Conservation (phyloP, 495 filamentous ascomycete genomes). For the Talaromyces liani region DNA sequence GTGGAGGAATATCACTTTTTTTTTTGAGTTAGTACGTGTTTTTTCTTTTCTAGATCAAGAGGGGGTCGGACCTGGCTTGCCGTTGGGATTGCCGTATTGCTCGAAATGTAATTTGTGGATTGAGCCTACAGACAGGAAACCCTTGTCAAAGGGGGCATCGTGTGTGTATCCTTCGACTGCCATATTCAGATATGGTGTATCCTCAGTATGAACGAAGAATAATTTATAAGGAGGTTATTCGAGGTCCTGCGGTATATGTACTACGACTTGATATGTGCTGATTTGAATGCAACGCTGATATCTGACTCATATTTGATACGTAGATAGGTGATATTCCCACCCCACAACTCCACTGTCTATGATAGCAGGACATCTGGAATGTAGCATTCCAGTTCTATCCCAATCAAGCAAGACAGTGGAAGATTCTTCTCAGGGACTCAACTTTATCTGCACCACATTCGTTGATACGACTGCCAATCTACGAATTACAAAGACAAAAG, state of each 20-base stretch:
- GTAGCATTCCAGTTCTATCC: not conserved
- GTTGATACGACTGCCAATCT: not conserved
- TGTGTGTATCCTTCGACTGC: conserved; percentile 11
- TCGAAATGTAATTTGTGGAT: conserved; percentile 35
- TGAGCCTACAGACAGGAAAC: conserved; percentile 24
- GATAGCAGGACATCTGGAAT: not conserved
- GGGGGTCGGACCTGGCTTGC: no score
- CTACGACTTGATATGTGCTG: not conserved
- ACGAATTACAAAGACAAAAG: not conserved
- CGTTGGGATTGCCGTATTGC: conserved; percentile 33
- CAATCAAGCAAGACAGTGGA: not conserved
- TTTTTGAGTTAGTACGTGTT: no score
- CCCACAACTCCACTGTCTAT: not conserved
- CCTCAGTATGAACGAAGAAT: not conserved
- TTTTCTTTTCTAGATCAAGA: no score
- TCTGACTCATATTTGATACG: not conserved
- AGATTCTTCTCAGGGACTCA: not conserved
- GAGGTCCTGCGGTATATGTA: not conserved
- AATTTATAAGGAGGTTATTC: not conserved
- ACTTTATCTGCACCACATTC: not conserved
- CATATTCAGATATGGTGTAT: not conserved
- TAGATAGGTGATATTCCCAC: not conserved
- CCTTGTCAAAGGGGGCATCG: conserved; percentile 16
- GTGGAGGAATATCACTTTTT: conserved; percentile 35
- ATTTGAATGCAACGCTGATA: not conserved